Evolutionary conservation across 2,329 filamentous ascomycete genomes (phyloP).

Genomic region (Penicillium sp.): DNA sequence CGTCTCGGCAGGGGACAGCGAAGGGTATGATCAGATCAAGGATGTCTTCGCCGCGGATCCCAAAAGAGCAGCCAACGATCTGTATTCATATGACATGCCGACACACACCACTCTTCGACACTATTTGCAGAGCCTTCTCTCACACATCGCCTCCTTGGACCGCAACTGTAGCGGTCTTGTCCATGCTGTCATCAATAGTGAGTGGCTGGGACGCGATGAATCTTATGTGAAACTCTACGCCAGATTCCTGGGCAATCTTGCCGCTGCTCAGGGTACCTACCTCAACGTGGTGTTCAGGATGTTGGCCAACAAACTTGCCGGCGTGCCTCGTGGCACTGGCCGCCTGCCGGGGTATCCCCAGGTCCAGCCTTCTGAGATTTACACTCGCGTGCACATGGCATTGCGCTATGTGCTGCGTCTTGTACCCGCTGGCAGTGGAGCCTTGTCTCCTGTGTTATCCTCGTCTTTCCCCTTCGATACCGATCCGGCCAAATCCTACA

Average conservation of each 20-base stretch:
- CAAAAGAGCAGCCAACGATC: constrained; percentile 35
- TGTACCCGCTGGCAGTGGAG: constrained; percentile 69
- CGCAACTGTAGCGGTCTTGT: constrained; percentile 55
- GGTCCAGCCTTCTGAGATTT: constrained; percentile 60
- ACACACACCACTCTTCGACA: constrained; percentile 50
- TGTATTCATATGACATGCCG: constrained; percentile 42
- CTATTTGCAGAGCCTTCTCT: constrained; percentile 54
- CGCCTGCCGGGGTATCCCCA: constrained; percentile 50
- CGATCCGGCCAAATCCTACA: constrained; percentile 70
- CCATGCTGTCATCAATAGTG: constrained; percentile 52
- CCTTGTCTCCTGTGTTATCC: constrained; percentile 61
- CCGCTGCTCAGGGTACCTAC: constrained; percentile 77
- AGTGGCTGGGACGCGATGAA: constrained; percentile 59
- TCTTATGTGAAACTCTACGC: constrained; percentile 53
- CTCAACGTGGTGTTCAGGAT: constrained; percentile 68
- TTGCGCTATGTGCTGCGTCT: constrained; percentile 71
- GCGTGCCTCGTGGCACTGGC: constrained; percentile 50
- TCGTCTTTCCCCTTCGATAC: constrained; percentile 69
- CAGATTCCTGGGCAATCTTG: constrained; percentile 56
- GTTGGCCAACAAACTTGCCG: constrained; percentile 71
- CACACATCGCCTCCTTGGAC: constrained; percentile 52
- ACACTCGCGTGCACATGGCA: constrained; percentile 67
- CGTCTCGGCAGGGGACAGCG: constrained; percentile 48
- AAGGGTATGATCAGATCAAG: constrained; percentile 53
- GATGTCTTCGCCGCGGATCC: constrained; percentile 48